Base-by-base conservation (phyloP, 2,329 filamentous ascomycete genomes). In the Monosporascus sp. region DNA sequence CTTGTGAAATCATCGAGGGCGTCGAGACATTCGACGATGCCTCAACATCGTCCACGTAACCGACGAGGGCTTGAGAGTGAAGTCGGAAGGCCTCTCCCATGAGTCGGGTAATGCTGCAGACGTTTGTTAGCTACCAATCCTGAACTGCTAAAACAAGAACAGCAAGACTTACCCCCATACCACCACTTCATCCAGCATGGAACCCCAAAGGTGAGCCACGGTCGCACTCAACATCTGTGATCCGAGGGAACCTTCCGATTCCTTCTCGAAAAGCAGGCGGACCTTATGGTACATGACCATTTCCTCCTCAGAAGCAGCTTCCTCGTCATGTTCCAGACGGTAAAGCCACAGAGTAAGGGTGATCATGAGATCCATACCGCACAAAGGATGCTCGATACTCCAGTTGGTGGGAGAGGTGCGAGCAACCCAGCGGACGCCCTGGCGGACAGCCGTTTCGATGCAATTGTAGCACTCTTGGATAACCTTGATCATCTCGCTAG, bases 71-170 rank as follows among this genome's bases (percentile, higher is more conserved):
- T 76, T 97, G 92, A 38, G 92, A 90, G 74, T 97, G 93, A 54
- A 97, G 85, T 69, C 95, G 94, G 82, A 99, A 97, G 50, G 94
- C 92, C 74, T 97, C 94, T 66, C 94, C 94, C 89, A 97, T 96
- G 49, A 97, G 84, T 69, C 95, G 91, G 64, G 90, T 93, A 69
- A 95, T 93, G 54, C 90, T 93, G 66, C 24, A 40, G 31, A 38
- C 22, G 49, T 48, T 7, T 50, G 72, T 85, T 77, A 84, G 81
- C 61, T n/a, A 58, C 66, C 60, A 67, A 31, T 3, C 22, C 19
- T 24, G 7, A 9, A n/a, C 49, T 17, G 27, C n/a, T 44, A n/a
- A 16, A 40, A 16, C 8, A 50, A 41, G 2, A n/a, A 41, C 17
- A 4, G 9, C 4, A 27, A 19, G 20, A 88, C 91, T 84, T 87